These are phyloP conservation scores for Globisporangium spiculum DNA, from an alignment of 352 stramenopile genomes.

Conservation along the genomic window DNA sequence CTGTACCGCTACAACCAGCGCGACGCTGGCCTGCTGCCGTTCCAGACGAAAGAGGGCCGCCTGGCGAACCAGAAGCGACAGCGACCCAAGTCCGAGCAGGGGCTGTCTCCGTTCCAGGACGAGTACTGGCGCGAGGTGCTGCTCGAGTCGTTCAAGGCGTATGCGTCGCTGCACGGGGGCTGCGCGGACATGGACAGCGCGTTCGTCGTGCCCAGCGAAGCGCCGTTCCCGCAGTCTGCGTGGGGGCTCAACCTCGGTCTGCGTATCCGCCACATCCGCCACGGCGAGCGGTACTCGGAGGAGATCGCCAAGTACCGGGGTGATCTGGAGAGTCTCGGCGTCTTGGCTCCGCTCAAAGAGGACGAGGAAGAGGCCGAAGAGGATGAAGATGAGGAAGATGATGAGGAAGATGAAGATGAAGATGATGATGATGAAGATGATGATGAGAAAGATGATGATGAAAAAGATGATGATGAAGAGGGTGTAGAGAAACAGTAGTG, in stretches of 20 bases:
- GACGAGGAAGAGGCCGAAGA: neutral
- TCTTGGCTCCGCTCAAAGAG: neutral
- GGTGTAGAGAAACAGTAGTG: neutral
- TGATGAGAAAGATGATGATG: neutral
- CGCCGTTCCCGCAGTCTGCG: conserved; percentile 48
- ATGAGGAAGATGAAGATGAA: neutral
- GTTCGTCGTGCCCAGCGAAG: conserved; percentile 58
- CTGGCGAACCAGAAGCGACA: conserved; percentile 18
- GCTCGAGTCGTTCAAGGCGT: conserved; percentile 55
- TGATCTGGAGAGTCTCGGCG: conserved; percentile 27
- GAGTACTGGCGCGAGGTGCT: conserved; percentile 77
- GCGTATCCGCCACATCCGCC: conserved; percentile 60
- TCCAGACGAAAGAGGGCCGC: conserved; percentile 34
- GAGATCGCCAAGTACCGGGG: conserved; percentile 57
- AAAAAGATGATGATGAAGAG: neutral
- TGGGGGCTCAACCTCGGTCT: conserved; percentile 76
- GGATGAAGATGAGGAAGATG: neutral
- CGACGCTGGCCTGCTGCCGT: conserved; percentile 34
- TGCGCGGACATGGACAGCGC: conserved; percentile 54
- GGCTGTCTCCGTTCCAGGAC: conserved; percentile 50
- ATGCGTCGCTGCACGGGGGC: conserved; percentile 41
- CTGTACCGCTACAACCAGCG: conserved; percentile 65
- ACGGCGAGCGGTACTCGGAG: conserved; percentile 61
- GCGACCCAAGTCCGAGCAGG: conserved; percentile 8
- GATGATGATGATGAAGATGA: neutral